phyloP scores from a whole-genome alignment of 805 yeast species.

The Spathaspora boniae region DNA sequence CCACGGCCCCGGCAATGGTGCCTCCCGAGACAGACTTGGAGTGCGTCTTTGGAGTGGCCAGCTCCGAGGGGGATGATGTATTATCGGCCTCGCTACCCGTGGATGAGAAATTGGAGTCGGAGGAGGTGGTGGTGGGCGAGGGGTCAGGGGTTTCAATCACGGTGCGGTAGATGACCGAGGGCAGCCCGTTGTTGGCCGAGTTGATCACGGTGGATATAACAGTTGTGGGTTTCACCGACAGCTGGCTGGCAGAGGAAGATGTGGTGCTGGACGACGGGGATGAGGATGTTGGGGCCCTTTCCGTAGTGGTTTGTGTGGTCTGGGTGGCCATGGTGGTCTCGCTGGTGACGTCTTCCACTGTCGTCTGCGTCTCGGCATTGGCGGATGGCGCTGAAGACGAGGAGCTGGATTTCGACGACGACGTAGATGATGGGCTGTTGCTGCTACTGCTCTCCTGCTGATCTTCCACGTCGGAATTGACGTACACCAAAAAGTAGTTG shows the following conservation, averaged over 20 bases:
- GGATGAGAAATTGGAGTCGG: too few relatives aligned
- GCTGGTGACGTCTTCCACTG: conserved; percentile 3
- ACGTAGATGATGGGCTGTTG: conserved; percentile 5
- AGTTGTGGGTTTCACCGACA: conserved; percentile 12
- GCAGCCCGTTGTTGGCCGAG: conserved; percentile 6
- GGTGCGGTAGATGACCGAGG: conserved; percentile 10
- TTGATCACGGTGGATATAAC: conserved; percentile 17
- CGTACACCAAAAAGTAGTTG: conserved; percentile 30
- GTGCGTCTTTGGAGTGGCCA: background rate
- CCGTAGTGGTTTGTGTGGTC: conserved; percentile 6
- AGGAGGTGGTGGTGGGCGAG: conserved; percentile 9
- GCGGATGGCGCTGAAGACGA: conserved; percentile 9
- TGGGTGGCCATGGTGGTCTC: conserved; percentile 9
- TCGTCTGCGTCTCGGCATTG: conserved; percentile 1
- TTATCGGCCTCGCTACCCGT: too few relatives aligned
- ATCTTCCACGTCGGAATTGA: conserved; percentile 19
- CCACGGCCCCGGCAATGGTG: conserved; percentile 40
- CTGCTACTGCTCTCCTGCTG: conserved; percentile 10
- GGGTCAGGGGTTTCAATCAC: conserved; percentile 8
- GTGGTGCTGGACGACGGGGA: conserved; percentile 10
- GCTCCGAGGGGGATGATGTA: conserved; percentile 8
- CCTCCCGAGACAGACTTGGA: conserved; percentile 31
- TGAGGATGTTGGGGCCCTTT: conserved; percentile 12
- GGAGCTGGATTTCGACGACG: conserved; percentile 12
- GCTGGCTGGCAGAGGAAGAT: conserved; percentile 2